Base-by-base conservation (phyloP, 2,329 filamentous ascomycete species). In the Talaromyces verruculosus region DNA sequence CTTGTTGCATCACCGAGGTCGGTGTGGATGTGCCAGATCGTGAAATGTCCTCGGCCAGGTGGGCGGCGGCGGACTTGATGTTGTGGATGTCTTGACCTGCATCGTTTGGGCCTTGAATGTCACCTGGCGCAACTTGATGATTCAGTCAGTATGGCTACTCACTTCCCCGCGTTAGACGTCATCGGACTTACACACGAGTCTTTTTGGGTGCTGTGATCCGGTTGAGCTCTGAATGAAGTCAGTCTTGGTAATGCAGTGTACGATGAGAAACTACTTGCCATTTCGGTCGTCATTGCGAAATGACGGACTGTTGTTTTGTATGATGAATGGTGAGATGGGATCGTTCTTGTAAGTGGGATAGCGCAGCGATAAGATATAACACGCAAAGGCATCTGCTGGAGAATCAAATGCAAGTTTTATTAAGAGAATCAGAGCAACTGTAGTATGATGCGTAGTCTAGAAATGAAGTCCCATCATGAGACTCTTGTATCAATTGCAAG, bases 41-140 rank as follows among this genome's bases (percentile, higher is more conserved):
- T 25, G 70, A 33, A 17, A 65, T 63, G 47, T 67, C 67, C 17
- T 66, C 61, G 6, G 63, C 33, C 7, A 69, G 35, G 25, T 60
- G 65, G 5, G 61, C 47, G 25, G 59, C 39, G 11, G 63, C 37
- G n/a, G 58, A 58, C n/a, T 58, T 43, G 13, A 66, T 41, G 33
- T 35, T 43, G 39, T 65, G 30, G 15, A 33, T 37, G 28, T 64
- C 68, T 19, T 57, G 41, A 10, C 51, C 57, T 5, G 69, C 62
- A 13, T 69, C 67, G 7, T 65, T 61, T 25, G 72, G 65, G 10
- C 67, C 68, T 65, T 72, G 67, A 66, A 80, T 79, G 65, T 81
- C 79, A n/a, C 79, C 79, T 28, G 79, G 79, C 11, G 79, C 79
- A 64, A 81, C 79, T 81, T 68, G 28, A n/a, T 22, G 51, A 7